Base-by-base conservation (phyloP, 129 eudicot species). In the Flaveria robusta region DNA sequence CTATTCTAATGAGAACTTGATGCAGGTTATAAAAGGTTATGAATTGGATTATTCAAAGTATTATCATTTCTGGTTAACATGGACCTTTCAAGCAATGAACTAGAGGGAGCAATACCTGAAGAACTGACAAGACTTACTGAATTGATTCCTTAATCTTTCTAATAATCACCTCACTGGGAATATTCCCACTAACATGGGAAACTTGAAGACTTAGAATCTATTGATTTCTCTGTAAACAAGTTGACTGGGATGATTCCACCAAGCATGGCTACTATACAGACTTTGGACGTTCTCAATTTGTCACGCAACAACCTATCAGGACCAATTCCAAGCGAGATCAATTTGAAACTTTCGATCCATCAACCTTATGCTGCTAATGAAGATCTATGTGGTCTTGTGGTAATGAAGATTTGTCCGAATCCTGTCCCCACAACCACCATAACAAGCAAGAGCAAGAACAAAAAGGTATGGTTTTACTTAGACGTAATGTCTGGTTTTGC, bases 181-280 rank as follows among this genome's bases (percentile, higher is more conserved):
- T 4, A 75, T 84, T 37, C 87, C 84, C 10, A n/a, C 71, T 5
- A 67, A 42, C 34, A 76, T 80, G 0, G 82, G 77, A 8, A 39
- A 46, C 20, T 52, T 80, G 77, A 47, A n/a, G 7, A 12, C 7
- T 34, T 84, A 10, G 43, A 31, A 23, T 66, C 82, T 39, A 73
- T 83, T 31, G 83, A 83, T 49, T 12, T 73, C 2, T 77, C 86
- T 0, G 43, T 18, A 19, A 83, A 66, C 55, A 27, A 43, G 50
- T 68, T 78, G 45, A 72, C 82, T 60, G 67, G 67, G n/a, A 60
- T 60, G 67, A 60, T 60, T 60, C 86, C 86, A 24, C 51, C 11
- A 26, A 73, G 86, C 42, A 47, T 76, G 22, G 73, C 55, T 5
- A 1, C 7, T 14, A 16, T 82, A 62, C 15, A 9, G 0, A 62